phyloP scores from a whole-genome alignment of 2,329 filamentous ascomycete species.

The Nemania sp. region DNA sequence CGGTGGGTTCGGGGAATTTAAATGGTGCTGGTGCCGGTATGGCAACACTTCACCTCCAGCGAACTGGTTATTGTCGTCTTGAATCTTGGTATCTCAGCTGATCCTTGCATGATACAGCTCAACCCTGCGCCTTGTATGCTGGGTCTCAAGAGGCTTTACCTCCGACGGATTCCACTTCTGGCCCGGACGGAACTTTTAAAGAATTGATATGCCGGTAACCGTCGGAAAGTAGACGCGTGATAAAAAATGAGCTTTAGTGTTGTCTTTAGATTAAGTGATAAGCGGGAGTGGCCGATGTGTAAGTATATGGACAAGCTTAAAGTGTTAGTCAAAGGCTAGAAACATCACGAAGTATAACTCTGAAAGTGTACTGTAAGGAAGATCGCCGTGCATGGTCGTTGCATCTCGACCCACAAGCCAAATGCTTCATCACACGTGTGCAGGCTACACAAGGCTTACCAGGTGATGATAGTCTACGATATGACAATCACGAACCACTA shows the following conservation, averaged over 20 bases:
- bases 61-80: conserved; percentile 71
- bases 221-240: background rate
- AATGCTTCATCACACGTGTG: conserved; percentile 70
- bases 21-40: background rate
- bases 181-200: conserved; percentile 54
- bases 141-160: conserved; percentile 61
- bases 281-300: background rate
- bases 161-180: conserved; percentile 67
- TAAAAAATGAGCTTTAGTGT: background rate
- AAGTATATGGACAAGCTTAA: background rate
- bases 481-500: conserved; percentile 66
- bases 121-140: conserved; percentile 66
- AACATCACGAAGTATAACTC: background rate
- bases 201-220: background rate
- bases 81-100: conserved; percentile 71
- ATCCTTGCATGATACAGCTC: conserved; percentile 75
- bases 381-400: conserved; percentile 63
- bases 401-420: conserved; percentile 70
- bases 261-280: background rate
- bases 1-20: background rate
- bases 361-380: background rate
- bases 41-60: conserved; percentile 51
- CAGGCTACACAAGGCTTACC: conserved; percentile 62
- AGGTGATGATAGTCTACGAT: conserved; percentile 67
- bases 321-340: background rate